Evolutionary conservation across 495 filamentous ascomycete genomes (phyloP), one percentile per base, ranked within the genome.

Genomic region (Aspergillus hancockii): DNA sequence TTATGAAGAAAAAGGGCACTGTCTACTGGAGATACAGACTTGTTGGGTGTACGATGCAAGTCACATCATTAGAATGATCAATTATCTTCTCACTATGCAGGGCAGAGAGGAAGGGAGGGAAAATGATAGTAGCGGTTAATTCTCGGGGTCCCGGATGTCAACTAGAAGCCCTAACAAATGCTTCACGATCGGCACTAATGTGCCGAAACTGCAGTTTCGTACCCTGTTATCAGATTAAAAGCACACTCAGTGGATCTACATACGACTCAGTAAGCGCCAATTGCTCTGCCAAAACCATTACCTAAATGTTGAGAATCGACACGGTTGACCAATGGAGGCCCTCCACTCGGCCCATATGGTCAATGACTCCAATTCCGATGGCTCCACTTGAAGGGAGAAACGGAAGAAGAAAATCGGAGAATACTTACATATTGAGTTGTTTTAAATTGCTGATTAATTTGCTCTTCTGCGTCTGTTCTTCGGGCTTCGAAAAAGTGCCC

Each of bases 111-210:
- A 40, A 40, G 12, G 12, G 12, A 40, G 12, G 25, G 25, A 10
- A 40, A 40, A 40, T 4, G 16, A 40, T 13, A 40, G 12, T 10
- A 18, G n/a, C 14, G 41, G 41, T 4, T 45, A 21, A 45, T 45
- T 45, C 41, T 45, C 41, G 41, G 41, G 2, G 18, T 28, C 25
- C 25, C 25, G 25, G 25, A 3, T 3, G 25, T 7, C 25, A 28
- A 28, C 7, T 7, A 28, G 7, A 28, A 28, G 25, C 8, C 12
- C 34, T 2, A 10, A 10, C 34, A 14, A 36, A 3, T 36, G n/a
- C 13, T 36, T 36, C 13, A 18, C n/a, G 41, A 45, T 45, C 41
- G 41, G 41, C 41, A 45, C 41, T 45, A 45, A 45, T 45, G 41
- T 16, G n/a, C n/a, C 14, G 18, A 18, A 16, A 45, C 16, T 1